Evolutionary conservation across 495 filamentous ascomycete genomes (phyloP).

Genomic region (Neurospora cerealis): DNA sequence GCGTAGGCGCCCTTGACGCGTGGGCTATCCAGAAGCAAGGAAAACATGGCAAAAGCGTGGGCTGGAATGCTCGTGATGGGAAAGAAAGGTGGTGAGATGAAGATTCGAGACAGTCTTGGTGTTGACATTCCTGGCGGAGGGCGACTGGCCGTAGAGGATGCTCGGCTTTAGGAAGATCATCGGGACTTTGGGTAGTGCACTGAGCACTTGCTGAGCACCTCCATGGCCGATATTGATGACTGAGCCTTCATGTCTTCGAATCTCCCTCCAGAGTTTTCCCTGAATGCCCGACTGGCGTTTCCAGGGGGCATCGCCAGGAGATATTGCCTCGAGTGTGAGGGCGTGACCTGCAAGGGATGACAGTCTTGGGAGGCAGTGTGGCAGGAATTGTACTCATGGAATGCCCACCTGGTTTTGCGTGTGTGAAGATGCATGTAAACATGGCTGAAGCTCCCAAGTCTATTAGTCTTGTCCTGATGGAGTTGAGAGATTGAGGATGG

Average conservation of each 20-base stretch:
- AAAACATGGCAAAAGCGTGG: not conserved
- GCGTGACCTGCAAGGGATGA: not conserved
- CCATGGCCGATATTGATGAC: not conserved
- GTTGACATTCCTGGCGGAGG: not conserved
- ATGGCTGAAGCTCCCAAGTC: not conserved
- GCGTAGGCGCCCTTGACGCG: not conserved
- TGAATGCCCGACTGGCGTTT: not conserved
- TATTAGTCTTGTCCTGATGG: not conserved
- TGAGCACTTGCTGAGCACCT: not conserved
- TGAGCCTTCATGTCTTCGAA: not conserved
- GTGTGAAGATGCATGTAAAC: not conserved
- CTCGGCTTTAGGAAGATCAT: not conserved
- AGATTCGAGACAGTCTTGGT: constrained; percentile 1
- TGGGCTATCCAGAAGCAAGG: not conserved
- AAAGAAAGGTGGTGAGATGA: not conserved
- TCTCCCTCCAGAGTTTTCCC: not conserved
- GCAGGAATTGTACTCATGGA: not conserved
- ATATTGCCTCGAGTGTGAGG: not conserved
- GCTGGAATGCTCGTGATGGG: not conserved
- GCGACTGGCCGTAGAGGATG: not conserved
- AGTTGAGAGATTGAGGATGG: not conserved
- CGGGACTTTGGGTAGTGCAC: not conserved
- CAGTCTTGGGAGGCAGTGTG: not conserved
- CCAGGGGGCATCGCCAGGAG: not conserved
- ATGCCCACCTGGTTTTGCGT: not conserved